Evolutionary conservation across 2,329 filamentous ascomycete species (phyloP).

Genomic region (Aspergillus alliaceus): DNA sequence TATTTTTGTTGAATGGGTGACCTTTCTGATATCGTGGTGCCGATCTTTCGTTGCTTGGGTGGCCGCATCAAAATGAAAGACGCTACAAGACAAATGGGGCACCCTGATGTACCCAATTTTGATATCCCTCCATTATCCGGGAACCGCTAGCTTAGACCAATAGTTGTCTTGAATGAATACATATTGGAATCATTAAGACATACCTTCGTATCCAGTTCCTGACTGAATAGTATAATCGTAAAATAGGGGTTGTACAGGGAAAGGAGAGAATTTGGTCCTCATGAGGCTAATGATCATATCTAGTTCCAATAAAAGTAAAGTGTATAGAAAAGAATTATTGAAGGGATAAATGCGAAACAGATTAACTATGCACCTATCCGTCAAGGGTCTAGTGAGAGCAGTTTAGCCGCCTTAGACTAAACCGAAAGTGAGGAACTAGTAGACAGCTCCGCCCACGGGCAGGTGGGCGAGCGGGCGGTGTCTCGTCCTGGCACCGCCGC

Average conservation of each 20-base stretch:
- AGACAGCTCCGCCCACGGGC: neutral
- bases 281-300: too few species aligned
- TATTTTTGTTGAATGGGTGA: neutral
- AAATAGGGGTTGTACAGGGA: neutral
- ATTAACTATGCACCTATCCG: neutral
- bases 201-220: neutral
- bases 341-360: neutral
- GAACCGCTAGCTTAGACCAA: neutral
- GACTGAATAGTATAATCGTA: neutral
- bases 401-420: neutral
- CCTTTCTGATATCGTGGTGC: neutral
- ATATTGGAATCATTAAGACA: neutral
- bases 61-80: neutral
- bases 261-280: too few species aligned
- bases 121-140: neutral
- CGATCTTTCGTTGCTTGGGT: neutral
- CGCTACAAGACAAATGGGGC: neutral
- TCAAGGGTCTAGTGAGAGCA: neutral
- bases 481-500: conserved; percentile 8
- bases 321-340: too few species aligned
- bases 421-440: neutral
- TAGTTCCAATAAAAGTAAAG: too few species aligned
- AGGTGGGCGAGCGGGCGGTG: conserved; percentile 13
- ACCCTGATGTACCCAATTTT: neutral
- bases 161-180: neutral